These are phyloP conservation scores for Alisma plantagoaquatica DNA, from an alignment of 106 monocot species.

Conservation along the genomic window DNA sequence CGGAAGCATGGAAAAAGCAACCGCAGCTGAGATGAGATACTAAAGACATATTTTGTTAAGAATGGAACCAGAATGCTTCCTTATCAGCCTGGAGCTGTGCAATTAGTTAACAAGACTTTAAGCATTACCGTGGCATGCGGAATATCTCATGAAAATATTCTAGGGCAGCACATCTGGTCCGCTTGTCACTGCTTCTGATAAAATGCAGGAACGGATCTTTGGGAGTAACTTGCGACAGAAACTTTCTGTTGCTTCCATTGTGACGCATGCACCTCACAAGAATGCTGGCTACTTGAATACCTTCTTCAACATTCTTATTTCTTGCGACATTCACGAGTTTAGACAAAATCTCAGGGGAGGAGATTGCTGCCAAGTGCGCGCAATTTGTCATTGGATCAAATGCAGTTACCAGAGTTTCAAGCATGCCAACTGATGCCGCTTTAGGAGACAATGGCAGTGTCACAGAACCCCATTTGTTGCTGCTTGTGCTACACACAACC, in stretches of 20 bases:
- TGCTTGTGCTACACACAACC: conserved; percentile 52
- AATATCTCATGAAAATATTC: conserved; percentile 97
- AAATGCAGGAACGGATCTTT: conserved; percentile 77
- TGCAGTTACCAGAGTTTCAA: conserved; percentile 75
- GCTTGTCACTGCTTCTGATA: conserved; percentile 37
- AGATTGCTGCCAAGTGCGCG: conserved; percentile 58
- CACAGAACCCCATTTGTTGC: conserved; percentile 21
- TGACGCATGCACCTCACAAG: conserved; percentile 83
- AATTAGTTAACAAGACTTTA: too few species aligned
- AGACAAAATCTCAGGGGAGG: conserved; percentile 58
- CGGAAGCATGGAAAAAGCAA: too few species aligned
- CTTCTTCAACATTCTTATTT: conserved; percentile 66
- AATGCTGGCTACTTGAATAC: conserved; percentile 59
- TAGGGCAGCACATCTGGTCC: conserved; percentile 66
- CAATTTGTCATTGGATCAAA: conserved; percentile 92
- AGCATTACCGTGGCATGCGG: conserved; percentile 88
- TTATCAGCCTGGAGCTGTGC: too few species aligned
- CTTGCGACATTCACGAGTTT: conserved; percentile 71
- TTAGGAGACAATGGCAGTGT: conserved; percentile 57
- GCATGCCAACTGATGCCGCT: conserved; percentile 77
- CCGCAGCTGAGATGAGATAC: too few species aligned
- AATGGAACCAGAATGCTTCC: too few species aligned
- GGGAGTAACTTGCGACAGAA: conserved; percentile 77
- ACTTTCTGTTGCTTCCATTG: conserved; percentile 79
- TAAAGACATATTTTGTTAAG: too few species aligned